These are phyloP conservation scores for Emergomyces orientalis DNA, from an alignment of 2,329 filamentous ascomycete genomes.

Conservation along the genomic window DNA sequence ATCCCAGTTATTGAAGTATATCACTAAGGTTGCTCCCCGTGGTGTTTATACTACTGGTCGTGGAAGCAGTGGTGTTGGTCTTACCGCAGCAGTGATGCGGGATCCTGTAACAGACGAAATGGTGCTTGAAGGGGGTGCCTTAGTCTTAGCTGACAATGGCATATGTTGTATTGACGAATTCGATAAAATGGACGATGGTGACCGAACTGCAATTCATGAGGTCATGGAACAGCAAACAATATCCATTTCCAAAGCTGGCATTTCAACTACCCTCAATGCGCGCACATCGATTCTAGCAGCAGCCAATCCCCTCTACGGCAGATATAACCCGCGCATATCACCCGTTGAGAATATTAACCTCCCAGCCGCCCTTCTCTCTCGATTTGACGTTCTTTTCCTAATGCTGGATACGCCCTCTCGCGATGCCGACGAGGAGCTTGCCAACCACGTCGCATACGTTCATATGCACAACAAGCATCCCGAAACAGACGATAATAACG, in stretches of 20 bases:
- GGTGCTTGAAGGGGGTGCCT: conserved; percentile 68
- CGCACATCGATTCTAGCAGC: conserved; percentile 92
- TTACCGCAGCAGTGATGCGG: conserved; percentile 71
- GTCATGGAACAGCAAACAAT: conserved; percentile 85
- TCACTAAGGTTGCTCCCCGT: conserved; percentile 92
- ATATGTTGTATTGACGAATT: conserved; percentile 82
- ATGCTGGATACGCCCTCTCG: conserved; percentile 89
- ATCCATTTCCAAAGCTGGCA: conserved; percentile 80
- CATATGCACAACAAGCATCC: conserved; percentile 96
- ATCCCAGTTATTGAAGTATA: conserved; percentile 96
- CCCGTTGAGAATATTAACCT: conserved; percentile 99
- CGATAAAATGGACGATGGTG: conserved; percentile 74
- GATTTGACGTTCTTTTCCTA: conserved; percentile 95
- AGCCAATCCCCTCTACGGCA: conserved; percentile 92
- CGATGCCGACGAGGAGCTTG: conserved; percentile 84
- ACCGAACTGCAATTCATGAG: conserved; percentile 73
- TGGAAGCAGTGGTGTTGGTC: conserved; percentile 70
- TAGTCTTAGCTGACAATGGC: conserved; percentile 70
- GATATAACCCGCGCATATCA: conserved; percentile 94
- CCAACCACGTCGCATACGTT: conserved; percentile 89
- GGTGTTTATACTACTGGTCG: conserved; percentile 78
- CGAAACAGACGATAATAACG: conserved; percentile 54
- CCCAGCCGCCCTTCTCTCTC: conserved; percentile 88
- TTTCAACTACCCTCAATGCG: conserved; percentile 93
- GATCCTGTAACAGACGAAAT: conserved; percentile 73